Evolutionary conservation across 2,329 filamentous ascomycete species (phyloP).

Genomic region (Ophiostoma ips): DNA sequence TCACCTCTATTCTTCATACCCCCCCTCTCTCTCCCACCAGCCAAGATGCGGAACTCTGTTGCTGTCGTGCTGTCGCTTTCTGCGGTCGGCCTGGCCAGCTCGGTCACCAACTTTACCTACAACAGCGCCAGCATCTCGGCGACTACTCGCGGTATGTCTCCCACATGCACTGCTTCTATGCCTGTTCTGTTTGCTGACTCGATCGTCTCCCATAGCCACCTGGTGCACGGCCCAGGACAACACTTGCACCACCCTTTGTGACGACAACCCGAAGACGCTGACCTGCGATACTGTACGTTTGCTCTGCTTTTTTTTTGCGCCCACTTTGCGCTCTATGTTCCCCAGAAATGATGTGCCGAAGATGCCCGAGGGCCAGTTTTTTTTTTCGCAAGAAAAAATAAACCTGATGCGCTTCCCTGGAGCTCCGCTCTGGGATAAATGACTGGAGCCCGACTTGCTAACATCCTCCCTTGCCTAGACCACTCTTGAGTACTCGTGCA

Average conservation of each 20-base stretch:
- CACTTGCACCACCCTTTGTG: conserved; percentile 36
- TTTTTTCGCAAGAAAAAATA: too few relatives aligned
- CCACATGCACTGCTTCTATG: not conserved
- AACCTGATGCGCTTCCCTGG: not conserved
- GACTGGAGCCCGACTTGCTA: not conserved
- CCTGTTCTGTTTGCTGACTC: not conserved
- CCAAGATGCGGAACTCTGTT: conserved; percentile 29
- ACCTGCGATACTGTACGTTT: conserved; percentile 32
- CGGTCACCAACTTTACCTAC: conserved; percentile 34
- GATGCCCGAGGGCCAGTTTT: not conserved
- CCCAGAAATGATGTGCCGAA: not conserved
- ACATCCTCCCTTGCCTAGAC: conserved; percentile 21
- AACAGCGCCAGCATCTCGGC: conserved; percentile 23
- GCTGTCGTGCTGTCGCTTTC: conserved; percentile 28
- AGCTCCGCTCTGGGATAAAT: not conserved
- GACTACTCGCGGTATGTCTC: conserved; percentile 26
- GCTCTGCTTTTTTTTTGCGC: not conserved
- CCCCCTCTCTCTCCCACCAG: not conserved
- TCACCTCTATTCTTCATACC: not conserved
- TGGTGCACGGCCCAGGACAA: conserved; percentile 40
- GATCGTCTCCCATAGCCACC: conserved; percentile 21
- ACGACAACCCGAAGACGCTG: conserved; percentile 24
- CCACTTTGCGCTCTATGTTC: not conserved
- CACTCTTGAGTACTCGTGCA: conserved; percentile 34
- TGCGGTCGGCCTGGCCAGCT: conserved; percentile 25